Percentiles rank a stretch among this genome's conserved stretches.
Conservation (phyloP, 805 yeast species). For the Suhomyces sp. region DNA sequence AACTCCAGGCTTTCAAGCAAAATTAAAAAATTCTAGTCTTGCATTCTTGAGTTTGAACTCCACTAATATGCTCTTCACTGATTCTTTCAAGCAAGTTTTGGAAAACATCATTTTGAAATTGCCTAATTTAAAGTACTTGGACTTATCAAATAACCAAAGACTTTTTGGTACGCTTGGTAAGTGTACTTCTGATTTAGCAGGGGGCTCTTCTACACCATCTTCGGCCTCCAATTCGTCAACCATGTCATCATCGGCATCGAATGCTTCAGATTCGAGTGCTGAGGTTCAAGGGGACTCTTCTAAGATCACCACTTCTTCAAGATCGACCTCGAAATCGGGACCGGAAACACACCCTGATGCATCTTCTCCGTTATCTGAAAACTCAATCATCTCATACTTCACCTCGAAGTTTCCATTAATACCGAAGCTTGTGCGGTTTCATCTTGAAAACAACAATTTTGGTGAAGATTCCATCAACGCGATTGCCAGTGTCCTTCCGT, state of each 20-base stretch:
- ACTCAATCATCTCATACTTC: conserved; percentile 50
- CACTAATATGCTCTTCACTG: conserved; percentile 54
- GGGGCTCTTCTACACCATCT: not conserved
- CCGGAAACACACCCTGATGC: too few relatives aligned
- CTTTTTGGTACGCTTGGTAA: conserved; percentile 53
- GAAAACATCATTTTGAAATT: conserved; percentile 52
- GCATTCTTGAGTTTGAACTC: conserved; percentile 62
- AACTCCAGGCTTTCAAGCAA: conserved; percentile 17
- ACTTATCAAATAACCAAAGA: conserved; percentile 66
- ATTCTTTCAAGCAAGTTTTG: conserved; percentile 47
- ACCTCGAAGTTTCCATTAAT: conserved; percentile 68
- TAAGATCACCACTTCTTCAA: not conserved
- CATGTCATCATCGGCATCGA: not conserved
- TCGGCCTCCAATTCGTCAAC: not conserved
- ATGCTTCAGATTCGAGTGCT: not conserved
- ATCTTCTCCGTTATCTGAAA: not conserved
- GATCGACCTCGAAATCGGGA: too few relatives aligned
- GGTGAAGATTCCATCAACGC: conserved; percentile 53
- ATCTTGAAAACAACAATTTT: conserved; percentile 67
- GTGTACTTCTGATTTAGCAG: not conserved
- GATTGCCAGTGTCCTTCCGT: conserved; percentile 67
- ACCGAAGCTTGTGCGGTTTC: conserved; percentile 61
- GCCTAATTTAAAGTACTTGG: conserved; percentile 67
- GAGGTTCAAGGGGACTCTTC: not conserved
- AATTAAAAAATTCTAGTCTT: conserved; percentile 23